These are phyloP conservation scores for Suhomyces canberraensis DNA, from an alignment of 805 yeast genomes.

Conservation along the genomic window DNA sequence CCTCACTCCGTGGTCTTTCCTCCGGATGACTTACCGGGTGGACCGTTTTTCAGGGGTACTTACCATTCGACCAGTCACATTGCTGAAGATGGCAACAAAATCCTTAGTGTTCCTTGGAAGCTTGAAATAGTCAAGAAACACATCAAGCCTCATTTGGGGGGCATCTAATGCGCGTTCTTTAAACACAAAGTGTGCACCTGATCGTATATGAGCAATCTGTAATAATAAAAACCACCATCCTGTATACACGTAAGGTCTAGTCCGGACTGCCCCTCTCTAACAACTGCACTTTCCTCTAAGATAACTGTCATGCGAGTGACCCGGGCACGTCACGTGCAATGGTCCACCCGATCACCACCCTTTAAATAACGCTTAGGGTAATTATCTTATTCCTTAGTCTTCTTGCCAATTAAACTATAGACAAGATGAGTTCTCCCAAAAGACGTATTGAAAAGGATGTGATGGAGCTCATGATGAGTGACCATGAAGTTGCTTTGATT, in stretches of 20 bases:
- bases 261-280: no score
- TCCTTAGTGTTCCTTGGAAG: conserved; percentile 16
- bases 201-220: no score
- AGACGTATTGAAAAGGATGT: conserved; percentile 92
- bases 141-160: conserved; percentile 12
- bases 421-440: conserved; percentile 46
- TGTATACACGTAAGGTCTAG: no score
- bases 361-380: background rate
- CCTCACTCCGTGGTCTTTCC: conserved; percentile 19
- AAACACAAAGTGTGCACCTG: no score
- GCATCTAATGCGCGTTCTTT: no score
- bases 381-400: background rate
- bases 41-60: conserved; percentile 24
- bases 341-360: background rate
- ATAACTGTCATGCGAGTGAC: background rate
- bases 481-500: conserved; percentile 79
- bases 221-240: no score
- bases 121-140: conserved; percentile 20
- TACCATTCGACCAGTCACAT: conserved; percentile 23
- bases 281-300: no score
- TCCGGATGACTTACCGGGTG: conserved; percentile 30
- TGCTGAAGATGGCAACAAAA: conserved; percentile 15
- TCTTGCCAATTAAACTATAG: background rate
- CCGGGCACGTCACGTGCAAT: conserved; percentile 2
- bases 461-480: conserved; percentile 94